Percentiles rank a stretch among this genome's conserved stretches.
These are phyloP conservation scores for Chenopodium quinoa DNA, from an alignment of 148 eudicot genomes.

Conservation along the genomic window DNA sequence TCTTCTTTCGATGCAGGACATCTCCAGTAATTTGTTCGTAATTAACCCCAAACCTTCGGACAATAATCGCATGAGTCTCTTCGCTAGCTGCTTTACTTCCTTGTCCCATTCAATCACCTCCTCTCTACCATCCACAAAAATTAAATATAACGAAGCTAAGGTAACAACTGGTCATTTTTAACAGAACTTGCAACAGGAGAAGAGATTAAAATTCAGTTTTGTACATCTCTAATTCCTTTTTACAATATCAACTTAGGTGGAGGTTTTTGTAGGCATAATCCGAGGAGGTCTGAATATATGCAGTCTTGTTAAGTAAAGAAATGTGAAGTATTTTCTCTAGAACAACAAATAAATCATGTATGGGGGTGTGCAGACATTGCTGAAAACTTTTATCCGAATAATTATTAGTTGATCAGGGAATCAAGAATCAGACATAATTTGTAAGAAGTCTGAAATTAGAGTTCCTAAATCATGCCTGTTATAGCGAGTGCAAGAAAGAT, in stretches of 20 bases:
- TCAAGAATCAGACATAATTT: neutral
- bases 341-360: neutral
- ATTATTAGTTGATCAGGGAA: neutral
- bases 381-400: no score
- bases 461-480: neutral
- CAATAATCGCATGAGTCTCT: slow-evolving; percentile 31
- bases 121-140: slow-evolving; percentile 14
- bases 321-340: neutral
- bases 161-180: neutral
- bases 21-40: slow-evolving; percentile 14
- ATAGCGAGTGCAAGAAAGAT: no score
- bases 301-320: no score
- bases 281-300: no score
- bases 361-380: neutral
- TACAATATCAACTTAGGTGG: neutral
- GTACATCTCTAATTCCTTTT: neutral
- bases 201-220: neutral
- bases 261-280: neutral
- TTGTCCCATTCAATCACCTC: slow-evolving; percentile 35
- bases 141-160: neutral
- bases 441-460: neutral
- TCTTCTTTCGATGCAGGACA: slow-evolving; percentile 8
- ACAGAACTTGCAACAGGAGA: no score
- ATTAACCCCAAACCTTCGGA: slow-evolving; percentile 39
- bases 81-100: slow-evolving; percentile 32